Base-by-base conservation (phyloP, 129 eudicot genomes). In the Helianthus tuberosus region DNA sequence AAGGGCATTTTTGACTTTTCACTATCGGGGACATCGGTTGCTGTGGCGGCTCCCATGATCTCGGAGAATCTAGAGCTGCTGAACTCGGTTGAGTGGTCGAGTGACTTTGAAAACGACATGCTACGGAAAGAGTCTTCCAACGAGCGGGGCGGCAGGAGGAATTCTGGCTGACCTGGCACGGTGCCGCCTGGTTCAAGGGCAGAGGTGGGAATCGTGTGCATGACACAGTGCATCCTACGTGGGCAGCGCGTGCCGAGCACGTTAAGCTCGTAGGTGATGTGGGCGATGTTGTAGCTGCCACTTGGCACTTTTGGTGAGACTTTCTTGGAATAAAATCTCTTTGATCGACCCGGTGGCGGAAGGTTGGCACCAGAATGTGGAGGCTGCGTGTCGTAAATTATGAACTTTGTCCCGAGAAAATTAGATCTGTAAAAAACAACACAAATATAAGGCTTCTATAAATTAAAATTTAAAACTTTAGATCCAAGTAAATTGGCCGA, bases 231-330 rank as follows among this genome's bases (percentile, higher is more conserved):
- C 96, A 90, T 90, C 67, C 88, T 83, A 11, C 94, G 83, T 54
- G 96, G 96, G 57, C 96, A 94, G n/a, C 96, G 91, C 4, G 96
- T 90, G 1, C 96, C 96, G 0, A 90, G 91, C 47, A 90, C 96
- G 50, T 90, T 90, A 13, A 90, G 91, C 75, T 90, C 96, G 35
- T 90, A 90, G 15, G 89, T 66, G 75, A 90, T 87, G 77, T 90
- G 96, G 80, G 93, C 83, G 9, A 90, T 87, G 82, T 79, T 90
- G 87, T 85, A 90, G 80, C 89, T 90, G 59, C 96, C 96, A 17
- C 84, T 83, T 16, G 96, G 96, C 48, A 90, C 84, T 77, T 88
- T 90, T 5, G 96, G 96, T 17, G 96, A 90, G n/a, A 90, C 96
- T 75, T 90, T 90, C 55, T 85, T 90, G 79, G 94, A 90, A 52